Evolutionary conservation across 1,284 basidiomycete species (phyloP).

Genomic region (Inonotus obliquus): DNA sequence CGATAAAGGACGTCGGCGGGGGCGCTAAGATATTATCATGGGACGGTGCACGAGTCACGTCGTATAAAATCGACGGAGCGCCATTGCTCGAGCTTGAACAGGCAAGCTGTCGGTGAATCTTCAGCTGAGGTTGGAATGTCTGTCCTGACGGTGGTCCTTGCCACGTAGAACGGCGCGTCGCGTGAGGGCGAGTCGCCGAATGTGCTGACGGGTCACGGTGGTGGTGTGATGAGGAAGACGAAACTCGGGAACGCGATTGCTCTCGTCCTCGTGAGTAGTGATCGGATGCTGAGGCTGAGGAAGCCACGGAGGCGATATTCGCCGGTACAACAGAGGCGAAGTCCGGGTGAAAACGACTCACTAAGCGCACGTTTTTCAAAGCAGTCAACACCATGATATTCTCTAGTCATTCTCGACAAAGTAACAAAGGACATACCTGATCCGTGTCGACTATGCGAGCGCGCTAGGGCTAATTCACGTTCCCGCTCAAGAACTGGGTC

Average conservation of each 20-base stretch:
- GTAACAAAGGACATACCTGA: constrained; percentile 5
- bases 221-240: constrained; percentile 5
- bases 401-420: background rate
- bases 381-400: background rate
- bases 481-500: background rate
- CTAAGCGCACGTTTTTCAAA: too few species aligned
- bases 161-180: constrained; percentile 14
- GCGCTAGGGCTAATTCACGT: background rate
- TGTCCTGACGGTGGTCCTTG: background rate
- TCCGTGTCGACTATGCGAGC: constrained; percentile 6
- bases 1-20: constrained; percentile 36
- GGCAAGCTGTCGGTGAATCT: constrained; percentile 18
- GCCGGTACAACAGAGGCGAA: constrained; percentile 15
- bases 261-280: background rate
- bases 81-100: background rate
- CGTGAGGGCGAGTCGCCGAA: constrained; percentile 1
- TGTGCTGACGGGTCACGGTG: background rate
- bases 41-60: constrained; percentile 53
- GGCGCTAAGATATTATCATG: constrained; percentile 53
- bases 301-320: constrained; percentile 6
- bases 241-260: constrained; percentile 5
- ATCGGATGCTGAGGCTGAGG: background rate
- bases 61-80: constrained; percentile 33
- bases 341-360: constrained; percentile 8
- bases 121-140: constrained; percentile 9